Conservation (phyloP, 2,329 filamentous ascomycete genomes). For the Dothistroma pini region DNA sequence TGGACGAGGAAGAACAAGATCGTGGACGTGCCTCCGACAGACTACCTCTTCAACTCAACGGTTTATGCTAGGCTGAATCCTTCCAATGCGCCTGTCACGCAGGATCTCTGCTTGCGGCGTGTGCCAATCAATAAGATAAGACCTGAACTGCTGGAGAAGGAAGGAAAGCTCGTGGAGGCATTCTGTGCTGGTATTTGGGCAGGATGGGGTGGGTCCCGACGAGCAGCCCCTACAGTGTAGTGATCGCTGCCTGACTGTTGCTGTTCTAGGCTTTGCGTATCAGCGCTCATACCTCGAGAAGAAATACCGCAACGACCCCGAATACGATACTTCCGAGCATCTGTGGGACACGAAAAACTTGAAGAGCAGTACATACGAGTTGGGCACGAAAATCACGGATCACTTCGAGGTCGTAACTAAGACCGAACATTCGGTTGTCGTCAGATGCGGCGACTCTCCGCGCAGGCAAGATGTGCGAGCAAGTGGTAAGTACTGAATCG, state of each 20-base stretch:
- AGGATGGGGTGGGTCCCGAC: constrained; percentile 53
- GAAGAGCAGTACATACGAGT: constrained; percentile 54
- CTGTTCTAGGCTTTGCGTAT: constrained; percentile 50
- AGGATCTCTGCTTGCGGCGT: constrained; percentile 62
- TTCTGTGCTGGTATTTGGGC: constrained; percentile 67
- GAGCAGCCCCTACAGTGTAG: not conserved
- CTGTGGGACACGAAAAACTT: constrained; percentile 60
- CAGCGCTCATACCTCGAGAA: constrained; percentile 58
- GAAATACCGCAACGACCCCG: constrained; percentile 52
- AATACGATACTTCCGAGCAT: constrained; percentile 52
- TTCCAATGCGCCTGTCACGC: constrained; percentile 57
- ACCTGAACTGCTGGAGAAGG: constrained; percentile 61
- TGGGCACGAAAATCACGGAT: constrained; percentile 63
- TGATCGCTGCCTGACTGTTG: not conserved
- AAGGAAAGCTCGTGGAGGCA: constrained; percentile 58
- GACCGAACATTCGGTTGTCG: constrained; percentile 56
- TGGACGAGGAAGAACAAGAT: constrained; percentile 55
- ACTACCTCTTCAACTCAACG: constrained; percentile 58
- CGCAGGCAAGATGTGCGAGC: constrained; percentile 53
- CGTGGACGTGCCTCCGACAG: constrained; percentile 56
- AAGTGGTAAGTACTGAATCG: constrained; percentile 28
- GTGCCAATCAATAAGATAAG: constrained; percentile 62
- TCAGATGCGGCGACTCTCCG: constrained; percentile 65
- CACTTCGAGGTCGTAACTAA: constrained; percentile 68
- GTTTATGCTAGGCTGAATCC: constrained; percentile 60